Percentiles rank a stretch among this genome's conserved stretches.
phyloP scores from a whole-genome alignment of 2,329 filamentous ascomycete species.

The Fusarium xylarioides region DNA sequence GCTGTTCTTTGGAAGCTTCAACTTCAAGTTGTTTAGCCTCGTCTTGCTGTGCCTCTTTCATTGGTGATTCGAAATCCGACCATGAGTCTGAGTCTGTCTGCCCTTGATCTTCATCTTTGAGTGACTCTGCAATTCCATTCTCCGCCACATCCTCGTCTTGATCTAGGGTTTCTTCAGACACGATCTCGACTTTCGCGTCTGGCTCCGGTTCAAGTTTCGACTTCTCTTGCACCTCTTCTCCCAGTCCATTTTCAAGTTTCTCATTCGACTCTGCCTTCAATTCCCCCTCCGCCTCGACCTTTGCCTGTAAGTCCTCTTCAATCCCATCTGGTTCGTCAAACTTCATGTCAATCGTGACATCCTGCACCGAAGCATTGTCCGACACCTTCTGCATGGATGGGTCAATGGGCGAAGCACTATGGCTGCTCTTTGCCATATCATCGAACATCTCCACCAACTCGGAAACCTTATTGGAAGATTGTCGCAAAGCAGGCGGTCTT shows the following conservation, averaged over 20 bases:
- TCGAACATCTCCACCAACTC: constrained; percentile 62
- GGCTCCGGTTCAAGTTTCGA: not conserved
- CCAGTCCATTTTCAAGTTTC: not conserved
- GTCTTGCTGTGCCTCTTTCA: constrained; percentile 4
- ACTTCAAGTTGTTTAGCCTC: not conserved
- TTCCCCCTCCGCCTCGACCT: not conserved
- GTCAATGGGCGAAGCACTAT: constrained; percentile 36
- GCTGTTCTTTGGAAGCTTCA: not conserved
- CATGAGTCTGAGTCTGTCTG: constrained; percentile 25
- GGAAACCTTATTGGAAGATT: constrained; percentile 57
- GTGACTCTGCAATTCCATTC: not conserved
- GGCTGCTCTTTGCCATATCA: constrained; percentile 48
- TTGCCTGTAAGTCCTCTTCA: not conserved
- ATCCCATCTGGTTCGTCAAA: not conserved
- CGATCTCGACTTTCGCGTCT: not conserved
- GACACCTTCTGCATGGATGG: constrained; percentile 26
- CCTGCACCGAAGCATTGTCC: not conserved
- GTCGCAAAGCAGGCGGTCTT: constrained; percentile 24
- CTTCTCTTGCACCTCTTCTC: not conserved
- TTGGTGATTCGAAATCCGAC: constrained; percentile 32
- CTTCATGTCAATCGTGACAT: not conserved
- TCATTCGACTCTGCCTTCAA: not conserved
- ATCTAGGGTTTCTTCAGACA: not conserved
- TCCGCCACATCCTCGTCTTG: not conserved
- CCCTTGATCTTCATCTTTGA: not conserved